These are phyloP conservation scores for Solanum phureja DNA, from an alignment of 257 asterid genomes.

Conservation along the genomic window DNA sequence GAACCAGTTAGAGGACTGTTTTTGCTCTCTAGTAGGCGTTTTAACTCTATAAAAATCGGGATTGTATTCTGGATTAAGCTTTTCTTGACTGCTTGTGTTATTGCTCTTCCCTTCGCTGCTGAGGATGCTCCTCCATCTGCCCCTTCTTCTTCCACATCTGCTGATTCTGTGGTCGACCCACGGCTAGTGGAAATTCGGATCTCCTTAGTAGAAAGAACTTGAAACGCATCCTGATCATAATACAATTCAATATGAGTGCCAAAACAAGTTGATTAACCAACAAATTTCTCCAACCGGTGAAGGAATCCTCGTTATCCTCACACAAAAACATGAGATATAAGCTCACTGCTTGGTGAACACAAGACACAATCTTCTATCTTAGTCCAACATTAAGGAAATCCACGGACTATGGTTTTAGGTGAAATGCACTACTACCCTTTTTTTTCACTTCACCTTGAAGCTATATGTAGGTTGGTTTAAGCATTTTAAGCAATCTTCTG, in stretches of 20 bases:
- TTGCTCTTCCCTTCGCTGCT: conserved; percentile 48
- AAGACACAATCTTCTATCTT: neutral
- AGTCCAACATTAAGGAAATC: neutral
- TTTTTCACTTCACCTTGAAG: neutral
- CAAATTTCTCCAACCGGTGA: neutral
- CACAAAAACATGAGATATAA: neutral
- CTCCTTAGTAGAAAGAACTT: conserved; percentile 78
- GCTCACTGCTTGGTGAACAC: neutral
- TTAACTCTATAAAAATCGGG: conserved; percentile 91
- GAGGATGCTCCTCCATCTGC: conserved; percentile 35
- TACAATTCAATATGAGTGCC: neutral
- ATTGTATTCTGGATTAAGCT: conserved; percentile 81
- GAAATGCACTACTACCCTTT: neutral
- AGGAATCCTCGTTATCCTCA: neutral
- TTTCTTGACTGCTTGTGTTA: conserved; percentile 80
- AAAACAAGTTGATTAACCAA: neutral
- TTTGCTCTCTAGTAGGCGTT: conserved; percentile 66
- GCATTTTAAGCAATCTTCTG: neutral
- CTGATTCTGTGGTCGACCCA: conserved; percentile 42
- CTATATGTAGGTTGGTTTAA: neutral
- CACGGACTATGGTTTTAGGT: neutral
- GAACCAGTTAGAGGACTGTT: conserved; percentile 83
- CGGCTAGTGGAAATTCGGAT: conserved; percentile 64
- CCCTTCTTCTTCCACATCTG: conserved; percentile 59
- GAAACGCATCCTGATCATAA: conserved; percentile 65